A percentile compares a stretch with the other conserved stretches of the same genome.
phyloP scores from a whole-genome alignment of 1,284 basidiomycete species.

The Sanghuangporus weigelae region DNA sequence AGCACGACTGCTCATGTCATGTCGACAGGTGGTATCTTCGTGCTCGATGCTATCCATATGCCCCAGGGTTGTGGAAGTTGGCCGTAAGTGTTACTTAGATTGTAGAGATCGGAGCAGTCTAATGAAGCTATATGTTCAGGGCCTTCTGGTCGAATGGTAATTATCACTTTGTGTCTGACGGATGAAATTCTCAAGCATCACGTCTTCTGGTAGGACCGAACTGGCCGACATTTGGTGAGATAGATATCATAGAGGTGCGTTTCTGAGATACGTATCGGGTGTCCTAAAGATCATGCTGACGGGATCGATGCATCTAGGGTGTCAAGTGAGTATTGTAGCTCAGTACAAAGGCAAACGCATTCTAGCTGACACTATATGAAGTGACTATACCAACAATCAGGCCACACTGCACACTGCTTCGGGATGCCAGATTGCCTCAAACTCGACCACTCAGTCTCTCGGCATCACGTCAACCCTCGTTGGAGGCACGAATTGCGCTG shows the following conservation, averaged over 20 bases:
- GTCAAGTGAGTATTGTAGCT: slow-evolving; percentile 2
- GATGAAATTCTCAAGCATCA: background rate
- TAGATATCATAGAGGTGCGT: slow-evolving; percentile 75
- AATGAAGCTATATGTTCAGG: background rate
- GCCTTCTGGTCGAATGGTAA: slow-evolving; percentile 50
- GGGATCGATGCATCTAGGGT: slow-evolving; percentile 19
- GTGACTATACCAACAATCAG: slow-evolving; percentile 76
- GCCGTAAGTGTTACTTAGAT: slow-evolving; percentile 40
- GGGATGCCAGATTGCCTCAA: slow-evolving; percentile 60
- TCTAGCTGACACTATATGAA: slow-evolving; percentile 28
- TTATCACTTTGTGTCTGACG: background rate
- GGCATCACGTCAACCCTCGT: slow-evolving; percentile 58
- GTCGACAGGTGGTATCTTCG: slow-evolving; percentile 54
- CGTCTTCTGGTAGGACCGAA: slow-evolving; percentile 42
- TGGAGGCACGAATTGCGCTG: slow-evolving; percentile 65
- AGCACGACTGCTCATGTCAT: background rate
- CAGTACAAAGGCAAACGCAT: no score
- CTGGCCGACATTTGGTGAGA: slow-evolving; percentile 77
- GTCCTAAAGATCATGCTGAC: background rate
- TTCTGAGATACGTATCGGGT: background rate
- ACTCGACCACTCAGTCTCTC: slow-evolving; percentile 40
- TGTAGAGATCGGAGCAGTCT: background rate
- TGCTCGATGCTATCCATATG: slow-evolving; percentile 87
- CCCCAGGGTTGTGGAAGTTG: slow-evolving; percentile 86
- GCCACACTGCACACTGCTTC: slow-evolving; percentile 73